Evolutionary conservation across 306 rosid genomes (phyloP), one percentile per base, ranked within the genome.

Genomic region (Gillenia trifoliata): DNA sequence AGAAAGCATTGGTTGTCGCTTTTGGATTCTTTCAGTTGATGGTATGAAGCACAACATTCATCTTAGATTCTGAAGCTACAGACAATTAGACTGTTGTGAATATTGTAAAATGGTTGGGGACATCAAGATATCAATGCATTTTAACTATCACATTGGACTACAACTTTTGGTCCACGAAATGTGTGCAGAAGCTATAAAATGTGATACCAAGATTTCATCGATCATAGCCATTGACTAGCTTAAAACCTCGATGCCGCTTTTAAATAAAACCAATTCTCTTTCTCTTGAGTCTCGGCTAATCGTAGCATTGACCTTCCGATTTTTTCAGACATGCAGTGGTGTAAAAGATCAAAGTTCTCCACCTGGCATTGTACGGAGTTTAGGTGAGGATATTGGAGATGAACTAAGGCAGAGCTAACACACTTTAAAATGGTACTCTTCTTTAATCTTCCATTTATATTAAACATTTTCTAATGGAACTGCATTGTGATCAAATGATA

Each of bases 331-430:
- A 38, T 52, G 25, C 41, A 62, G 64, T 71, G 75, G 30, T 43
- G 49, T 43, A 15, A 49, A 75, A 40, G 61, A 75, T 79, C 76
- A 45, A 72, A 61, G 11, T 60, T 62, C 40, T 25, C 36, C 8
- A 52, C 66, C 81, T 49, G 61, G 38, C 19, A 28, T 64, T 0
- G 11, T 41, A 31, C 75, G 26, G 38, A 79, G 71, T 71, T 68
- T 76, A 60, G 55, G 29, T 34, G 70, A 57, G 56, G 65, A 67
- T 68, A 47, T 33, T 9, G 56, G 36, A 22, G 76, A 71, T 22
- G 87, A 76, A 22, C 62, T 69, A 40, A 77, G 72, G 64, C 38
- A 40, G 87, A 83, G 70, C 33, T 80, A 50, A 62, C 77, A 40
- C 23, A 64, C 64, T 73, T 83, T 57, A 79, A 76, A 50, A 60